Evolutionary conservation across 1,284 basidiomycete genomes (phyloP).

Genomic region (Athelia psychrophila): DNA sequence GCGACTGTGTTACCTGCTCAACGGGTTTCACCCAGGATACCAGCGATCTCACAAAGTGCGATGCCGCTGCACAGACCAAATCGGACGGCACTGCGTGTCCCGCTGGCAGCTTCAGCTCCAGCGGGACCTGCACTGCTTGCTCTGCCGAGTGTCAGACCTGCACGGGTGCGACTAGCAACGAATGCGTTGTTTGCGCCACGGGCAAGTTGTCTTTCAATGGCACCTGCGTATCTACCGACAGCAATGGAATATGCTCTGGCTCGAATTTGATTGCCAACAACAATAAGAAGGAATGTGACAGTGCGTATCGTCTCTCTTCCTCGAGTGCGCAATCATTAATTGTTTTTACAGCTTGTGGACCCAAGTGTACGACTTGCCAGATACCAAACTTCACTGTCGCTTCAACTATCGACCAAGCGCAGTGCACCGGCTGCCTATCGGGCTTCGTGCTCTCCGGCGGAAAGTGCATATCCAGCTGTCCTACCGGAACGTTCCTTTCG

Average conservation of each 20-base stretch:
- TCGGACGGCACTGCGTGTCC: conserved; percentile 59
- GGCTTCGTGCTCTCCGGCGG: conserved; percentile 71
- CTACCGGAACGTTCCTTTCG: conserved; percentile 67
- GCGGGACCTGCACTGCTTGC: conserved; percentile 55
- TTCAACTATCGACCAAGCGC: conserved; percentile 61
- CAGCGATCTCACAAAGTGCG: conserved; percentile 67
- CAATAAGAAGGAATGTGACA: conserved; percentile 74
- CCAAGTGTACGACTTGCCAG: conserved; percentile 74
- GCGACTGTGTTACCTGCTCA: conserved; percentile 69
- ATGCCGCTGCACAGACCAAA: conserved; percentile 45
- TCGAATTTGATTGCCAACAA: conserved; percentile 76
- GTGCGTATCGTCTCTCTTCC: conserved; percentile 41
- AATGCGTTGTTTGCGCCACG: conserved; percentile 65
- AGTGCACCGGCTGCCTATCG: conserved; percentile 75
- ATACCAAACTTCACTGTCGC: conserved; percentile 68
- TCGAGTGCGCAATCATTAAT: conserved; percentile 6
- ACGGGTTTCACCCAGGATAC: conserved; percentile 62
- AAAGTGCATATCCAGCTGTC: conserved; percentile 65
- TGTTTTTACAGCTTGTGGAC: conserved; percentile 56
- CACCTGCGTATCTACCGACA: conserved; percentile 60
- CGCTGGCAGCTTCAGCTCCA: conserved; percentile 58
- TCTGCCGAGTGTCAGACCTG: conserved; percentile 70
- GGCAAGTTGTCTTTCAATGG: conserved; percentile 63
- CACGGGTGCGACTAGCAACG: conserved; percentile 60
- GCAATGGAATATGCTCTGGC: conserved; percentile 68